Base-by-base conservation (phyloP, 2,329 filamentous ascomycete species). In the Thelonectria discophora region DNA sequence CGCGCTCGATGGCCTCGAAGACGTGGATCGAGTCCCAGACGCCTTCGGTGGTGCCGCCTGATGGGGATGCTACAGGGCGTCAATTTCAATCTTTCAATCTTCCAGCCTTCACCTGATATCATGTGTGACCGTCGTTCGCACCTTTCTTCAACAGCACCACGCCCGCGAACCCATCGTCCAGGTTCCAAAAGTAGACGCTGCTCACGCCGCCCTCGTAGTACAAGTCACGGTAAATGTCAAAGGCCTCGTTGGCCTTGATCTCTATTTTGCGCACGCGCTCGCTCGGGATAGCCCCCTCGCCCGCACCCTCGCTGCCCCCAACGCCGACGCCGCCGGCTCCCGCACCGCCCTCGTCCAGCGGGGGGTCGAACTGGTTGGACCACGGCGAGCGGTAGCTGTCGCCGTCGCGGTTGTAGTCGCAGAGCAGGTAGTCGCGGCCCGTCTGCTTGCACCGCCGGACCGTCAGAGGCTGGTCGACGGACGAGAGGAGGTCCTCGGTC, bases 21-120 rank as follows among this genome's bases (percentile, higher is more conserved):
- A 99, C 95, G 81, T 99, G 95, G 76, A 99, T 98, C 68, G 92
- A 97, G 80, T 99, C 95, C 95, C 95, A 99, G 57, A 93, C 90
- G 60, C 93, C 94, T 58, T 91, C 86, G 73, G 86, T 89, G 69
- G 85, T 86, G 75, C 82, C 85, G 69, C 84, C 86, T 64, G 84
- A 89, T 58, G 83, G 88, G 69, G 86, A 90, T 74, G 86, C 90
- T 94, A 64, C 62, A 34, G 57, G 20, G 17, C 43, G 60, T 71
- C 56, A 70, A 65, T 45, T 17, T 47, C 46, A 18, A n/a, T 34
- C 27, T 34, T n/a, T n/a, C n/a, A n/a, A n/a, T n/a, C n/a, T n/a
- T n/a, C n/a, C n/a, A n/a, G n/a, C n/a, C n/a, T n/a, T n/a, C n/a
- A n/a, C n/a, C n/a, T n/a, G n/a, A n/a, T n/a, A n/a, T n/a, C n/a